Percentiles rank a stretch among this genome's conserved stretches.
phyloP scores from a whole-genome alignment of 2,329 filamentous ascomycete species.

The Cladobotryum mycophilum region DNA sequence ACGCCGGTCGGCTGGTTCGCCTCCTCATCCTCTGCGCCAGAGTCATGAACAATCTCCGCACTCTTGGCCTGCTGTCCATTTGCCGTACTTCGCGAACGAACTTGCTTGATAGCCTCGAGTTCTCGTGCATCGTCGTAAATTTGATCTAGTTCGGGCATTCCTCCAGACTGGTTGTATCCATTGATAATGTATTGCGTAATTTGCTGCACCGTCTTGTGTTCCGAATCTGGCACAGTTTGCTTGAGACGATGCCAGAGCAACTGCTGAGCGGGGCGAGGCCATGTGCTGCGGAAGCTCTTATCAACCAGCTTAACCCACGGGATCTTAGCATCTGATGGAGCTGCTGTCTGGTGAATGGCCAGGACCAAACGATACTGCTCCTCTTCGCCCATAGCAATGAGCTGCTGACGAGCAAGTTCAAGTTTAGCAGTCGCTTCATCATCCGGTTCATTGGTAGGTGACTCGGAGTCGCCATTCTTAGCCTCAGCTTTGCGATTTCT shows the following conservation, averaged over 20 bases:
- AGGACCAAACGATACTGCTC: conserved; percentile 40
- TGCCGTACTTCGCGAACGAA: conserved; percentile 12
- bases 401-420: conserved; percentile 37
- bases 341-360: conserved; percentile 37
- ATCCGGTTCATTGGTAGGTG: conserved; percentile 20
- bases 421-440: conserved; percentile 35
- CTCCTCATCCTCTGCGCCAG: conserved; percentile 23
- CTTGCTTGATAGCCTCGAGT: conserved; percentile 23
- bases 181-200: conserved; percentile 30
- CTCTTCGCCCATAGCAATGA: conserved; percentile 34
- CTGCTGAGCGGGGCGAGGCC: conserved; percentile 31
- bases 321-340: conserved; percentile 39
- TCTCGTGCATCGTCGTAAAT: conserved; percentile 27
- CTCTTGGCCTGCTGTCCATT: conserved; percentile 15
- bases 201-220: conserved; percentile 27
- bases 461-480: not conserved
- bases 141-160: conserved; percentile 28
- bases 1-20: not conserved
- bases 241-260: conserved; percentile 36
- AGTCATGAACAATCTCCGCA: conserved; percentile 24
- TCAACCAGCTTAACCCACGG: conserved; percentile 42
- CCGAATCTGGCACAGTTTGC: conserved; percentile 26
- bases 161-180: conserved; percentile 27
- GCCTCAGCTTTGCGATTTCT: not conserved
- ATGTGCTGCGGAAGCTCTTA: conserved; percentile 33